Evolutionary conservation across 805 yeast species (phyloP).

Genomic region (Zygosaccharomyces kombuchaensis): DNA sequence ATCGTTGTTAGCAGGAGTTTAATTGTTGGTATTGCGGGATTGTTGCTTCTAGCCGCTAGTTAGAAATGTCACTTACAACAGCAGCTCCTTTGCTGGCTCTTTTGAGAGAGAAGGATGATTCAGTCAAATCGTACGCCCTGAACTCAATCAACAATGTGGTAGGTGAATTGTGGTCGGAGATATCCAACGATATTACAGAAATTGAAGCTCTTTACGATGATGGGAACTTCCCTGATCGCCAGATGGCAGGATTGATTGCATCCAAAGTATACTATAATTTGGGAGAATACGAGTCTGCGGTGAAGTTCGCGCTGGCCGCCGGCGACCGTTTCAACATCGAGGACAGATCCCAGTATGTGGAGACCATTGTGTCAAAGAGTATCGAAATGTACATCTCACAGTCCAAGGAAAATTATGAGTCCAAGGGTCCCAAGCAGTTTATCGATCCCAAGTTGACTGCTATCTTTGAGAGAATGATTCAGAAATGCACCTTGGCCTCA

Average conservation of each 20-base stretch:
- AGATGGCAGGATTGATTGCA: slow-evolving; percentile 85
- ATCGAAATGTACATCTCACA: slow-evolving; percentile 72
- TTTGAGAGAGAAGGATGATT: slow-evolving; percentile 72
- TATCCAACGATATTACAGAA: slow-evolving; percentile 81
- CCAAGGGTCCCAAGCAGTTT: slow-evolving; percentile 26
- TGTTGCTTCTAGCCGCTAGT: neutral
- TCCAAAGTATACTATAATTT: slow-evolving; percentile 88
- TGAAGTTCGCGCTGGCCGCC: slow-evolving; percentile 81
- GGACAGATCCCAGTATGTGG: slow-evolving; percentile 78
- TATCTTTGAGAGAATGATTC: slow-evolving; percentile 83
- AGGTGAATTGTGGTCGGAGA: slow-evolving; percentile 95
- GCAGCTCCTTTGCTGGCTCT: slow-evolving; percentile 93
- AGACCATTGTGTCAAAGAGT: slow-evolving; percentile 91
- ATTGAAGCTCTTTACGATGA: slow-evolving; percentile 93
- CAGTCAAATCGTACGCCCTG: slow-evolving; percentile 79
- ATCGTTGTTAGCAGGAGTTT: neutral
- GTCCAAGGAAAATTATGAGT: slow-evolving; percentile 49
- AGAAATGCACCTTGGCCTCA: slow-evolving; percentile 65
- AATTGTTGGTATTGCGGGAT: neutral
- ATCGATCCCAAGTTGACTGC: slow-evolving; percentile 60
- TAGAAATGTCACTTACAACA: slow-evolving; percentile 51
- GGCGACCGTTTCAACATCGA: slow-evolving; percentile 69
- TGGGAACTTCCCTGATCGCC: slow-evolving; percentile 64
- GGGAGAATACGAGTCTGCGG: slow-evolving; percentile 90
- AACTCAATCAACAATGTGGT: slow-evolving; percentile 74